Evolutionary conservation across 2,329 filamentous ascomycete genomes (phyloP).

Genomic region (Colletotrichum tofieldiae): DNA sequence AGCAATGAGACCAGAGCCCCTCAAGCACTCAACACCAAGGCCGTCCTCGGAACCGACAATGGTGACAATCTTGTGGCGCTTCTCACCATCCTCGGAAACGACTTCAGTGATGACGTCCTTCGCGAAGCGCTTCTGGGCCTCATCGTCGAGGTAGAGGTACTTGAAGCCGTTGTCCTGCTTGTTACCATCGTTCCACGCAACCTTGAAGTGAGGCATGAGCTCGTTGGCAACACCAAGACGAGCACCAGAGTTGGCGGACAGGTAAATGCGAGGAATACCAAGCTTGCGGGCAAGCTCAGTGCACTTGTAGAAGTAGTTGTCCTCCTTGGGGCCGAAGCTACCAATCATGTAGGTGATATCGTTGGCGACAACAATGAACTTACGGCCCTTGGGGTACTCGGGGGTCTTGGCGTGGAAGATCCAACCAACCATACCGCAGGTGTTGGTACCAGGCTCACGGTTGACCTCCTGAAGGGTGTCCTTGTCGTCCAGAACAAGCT

Average conservation of each 20-base stretch:
- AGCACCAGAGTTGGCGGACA: slow-evolving; percentile 98
- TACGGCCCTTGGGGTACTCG: slow-evolving; percentile 92
- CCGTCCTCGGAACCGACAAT: slow-evolving; percentile 95
- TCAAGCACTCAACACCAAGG: slow-evolving; percentile 96
- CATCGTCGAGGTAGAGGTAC: slow-evolving; percentile 93
- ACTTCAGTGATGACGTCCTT: slow-evolving; percentile 84
- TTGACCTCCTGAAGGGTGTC: slow-evolving; percentile 94
- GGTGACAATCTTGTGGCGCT: slow-evolving; percentile 93
- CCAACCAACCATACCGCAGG: slow-evolving; percentile 99
- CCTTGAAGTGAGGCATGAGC: slow-evolving; percentile 96
- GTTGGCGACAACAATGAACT: slow-evolving; percentile 97
- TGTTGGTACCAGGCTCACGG: slow-evolving; percentile 95
- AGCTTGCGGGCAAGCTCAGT: slow-evolving; percentile 95
- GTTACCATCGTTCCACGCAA: slow-evolving; percentile 90
- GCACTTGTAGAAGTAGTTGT: slow-evolving; percentile 99
- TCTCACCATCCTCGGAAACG: slow-evolving; percentile 88
- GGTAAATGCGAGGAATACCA: slow-evolving; percentile 96
- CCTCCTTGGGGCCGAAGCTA: slow-evolving; percentile 95
- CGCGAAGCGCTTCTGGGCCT: slow-evolving; percentile 89
- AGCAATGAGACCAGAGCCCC: slow-evolving; percentile 97
- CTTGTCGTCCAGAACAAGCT: slow-evolving; percentile 94
- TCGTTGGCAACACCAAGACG: slow-evolving; percentile 97
- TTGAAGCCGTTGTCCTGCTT: slow-evolving; percentile 94
- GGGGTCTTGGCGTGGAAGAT: slow-evolving; percentile 94
- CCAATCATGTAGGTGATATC: slow-evolving; percentile 99